Evolutionary conservation across 2,329 filamentous ascomycete species (phyloP).

Genomic region (Cryphonectria japonica): DNA sequence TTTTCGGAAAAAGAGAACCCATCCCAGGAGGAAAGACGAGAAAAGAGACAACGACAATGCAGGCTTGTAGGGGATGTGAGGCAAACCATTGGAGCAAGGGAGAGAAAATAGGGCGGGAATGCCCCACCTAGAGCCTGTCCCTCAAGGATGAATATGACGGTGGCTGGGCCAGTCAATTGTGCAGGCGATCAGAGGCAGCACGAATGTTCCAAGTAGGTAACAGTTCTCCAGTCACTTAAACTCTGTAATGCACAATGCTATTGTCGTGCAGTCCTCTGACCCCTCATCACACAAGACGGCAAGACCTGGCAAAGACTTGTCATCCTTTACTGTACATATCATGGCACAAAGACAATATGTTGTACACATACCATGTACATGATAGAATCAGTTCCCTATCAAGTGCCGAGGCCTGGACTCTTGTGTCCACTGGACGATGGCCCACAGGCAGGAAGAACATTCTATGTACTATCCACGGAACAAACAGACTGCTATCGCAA

Average conservation of each 20-base stretch:
- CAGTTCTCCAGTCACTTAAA: not conserved
- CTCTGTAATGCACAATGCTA: not conserved
- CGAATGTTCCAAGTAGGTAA: not conserved
- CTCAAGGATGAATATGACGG: constrained; percentile 3
- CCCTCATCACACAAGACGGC: not conserved
- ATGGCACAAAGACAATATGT: not conserved
- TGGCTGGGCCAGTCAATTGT: constrained; percentile 17
- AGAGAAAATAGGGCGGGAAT: constrained; percentile 4
- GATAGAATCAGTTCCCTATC: not conserved
- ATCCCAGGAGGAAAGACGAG: not conserved
- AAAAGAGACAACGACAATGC: not conserved
- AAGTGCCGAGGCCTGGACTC: not conserved
- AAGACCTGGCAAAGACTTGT: not conserved
- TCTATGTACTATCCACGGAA: not conserved
- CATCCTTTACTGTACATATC: not conserved
- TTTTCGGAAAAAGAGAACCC: not conserved
- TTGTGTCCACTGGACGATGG: not conserved
- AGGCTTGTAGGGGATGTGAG: not conserved
- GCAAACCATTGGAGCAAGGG: not conserved
- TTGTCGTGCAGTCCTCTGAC: not conserved
- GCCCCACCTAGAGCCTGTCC: not conserved
- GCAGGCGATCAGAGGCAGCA: not conserved
- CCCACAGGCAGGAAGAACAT: not conserved
- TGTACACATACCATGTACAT: not conserved
- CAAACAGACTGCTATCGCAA: not conserved